Evolutionary conservation across 768 basidiomycete species (phyloP).

Genomic region (Clathrus columnatus): DNA sequence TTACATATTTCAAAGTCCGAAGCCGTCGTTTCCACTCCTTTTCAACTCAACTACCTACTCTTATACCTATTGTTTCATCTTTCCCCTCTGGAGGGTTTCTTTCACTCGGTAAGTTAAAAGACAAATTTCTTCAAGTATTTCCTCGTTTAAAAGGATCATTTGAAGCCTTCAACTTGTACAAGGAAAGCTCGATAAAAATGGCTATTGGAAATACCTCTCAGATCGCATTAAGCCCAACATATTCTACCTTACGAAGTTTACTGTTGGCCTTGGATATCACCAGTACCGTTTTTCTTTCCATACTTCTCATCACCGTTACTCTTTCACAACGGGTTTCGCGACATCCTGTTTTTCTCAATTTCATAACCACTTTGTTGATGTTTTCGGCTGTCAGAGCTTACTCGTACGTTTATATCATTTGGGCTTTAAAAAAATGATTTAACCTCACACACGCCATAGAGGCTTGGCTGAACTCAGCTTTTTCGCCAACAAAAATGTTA

Average conservation of each 20-base stretch:
- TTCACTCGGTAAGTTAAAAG: no score
- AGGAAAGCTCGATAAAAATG: background rate
- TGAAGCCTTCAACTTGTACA: no score
- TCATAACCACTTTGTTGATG: background rate
- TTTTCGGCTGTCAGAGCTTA: background rate
- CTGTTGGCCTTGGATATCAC: background rate
- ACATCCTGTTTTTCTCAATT: slow-evolving; percentile 1
- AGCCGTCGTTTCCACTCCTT: no score
- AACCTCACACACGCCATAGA: background rate
- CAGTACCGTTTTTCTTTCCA: background rate
- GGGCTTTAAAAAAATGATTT: background rate
- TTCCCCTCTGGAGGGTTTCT: no score
- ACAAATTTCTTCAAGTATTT: no score
- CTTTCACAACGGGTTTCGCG: slow-evolving; percentile 1
- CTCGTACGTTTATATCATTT: background rate
- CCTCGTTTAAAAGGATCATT: no score
- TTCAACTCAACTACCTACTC: no score
- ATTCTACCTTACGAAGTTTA: background rate
- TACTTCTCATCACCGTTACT: background rate
- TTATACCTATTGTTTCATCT: no score
- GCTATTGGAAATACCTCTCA: background rate
- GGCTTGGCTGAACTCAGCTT: background rate
- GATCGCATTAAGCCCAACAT: background rate
- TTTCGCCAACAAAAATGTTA: background rate
- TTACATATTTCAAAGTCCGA: no score